phyloP scores from a whole-genome alignment of 108 stramenopile species.

The Schizochytrium sp. region DNA sequence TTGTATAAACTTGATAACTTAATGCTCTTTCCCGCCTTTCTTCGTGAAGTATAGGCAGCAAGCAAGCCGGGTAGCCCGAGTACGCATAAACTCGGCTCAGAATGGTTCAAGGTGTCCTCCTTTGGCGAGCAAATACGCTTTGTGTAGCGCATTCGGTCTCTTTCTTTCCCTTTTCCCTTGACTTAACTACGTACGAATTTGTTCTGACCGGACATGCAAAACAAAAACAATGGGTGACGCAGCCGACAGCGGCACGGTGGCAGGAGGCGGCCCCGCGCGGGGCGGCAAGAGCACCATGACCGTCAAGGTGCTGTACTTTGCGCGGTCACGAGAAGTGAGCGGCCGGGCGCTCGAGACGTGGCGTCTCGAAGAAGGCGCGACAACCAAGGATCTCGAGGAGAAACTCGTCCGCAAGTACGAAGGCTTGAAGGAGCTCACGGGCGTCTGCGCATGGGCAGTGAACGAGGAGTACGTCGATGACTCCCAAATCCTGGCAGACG shows the following conservation, averaged over 20 bases:
- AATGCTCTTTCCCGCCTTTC: neutral
- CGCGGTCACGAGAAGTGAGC: neutral
- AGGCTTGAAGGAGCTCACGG: neutral
- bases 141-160: conserved; percentile 20
- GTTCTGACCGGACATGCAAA: too few relatives aligned
- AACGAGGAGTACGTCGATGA: neutral
- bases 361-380: neutral
- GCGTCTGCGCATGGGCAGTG: neutral
- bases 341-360: neutral
- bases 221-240: too few relatives aligned
- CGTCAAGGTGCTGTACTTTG: conserved; percentile 18
- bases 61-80: too few relatives aligned
- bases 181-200: too few relatives aligned
- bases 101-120: neutral
- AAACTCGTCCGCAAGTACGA: neutral
- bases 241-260: too few relatives aligned
- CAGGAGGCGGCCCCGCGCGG: too few relatives aligned
- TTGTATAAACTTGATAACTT: too few relatives aligned
- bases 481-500: neutral
- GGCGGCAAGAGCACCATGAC: neutral
- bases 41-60: neutral
- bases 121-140: conserved; percentile 4
- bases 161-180: neutral
- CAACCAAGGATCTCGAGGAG: neutral
- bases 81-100: neutral